Percentiles rank a stretch among this genome's conserved stretches.
These are phyloP conservation scores for Nannochloris sp. DNA, from an alignment of 139 green algal genomes.

Conservation along the genomic window DNA sequence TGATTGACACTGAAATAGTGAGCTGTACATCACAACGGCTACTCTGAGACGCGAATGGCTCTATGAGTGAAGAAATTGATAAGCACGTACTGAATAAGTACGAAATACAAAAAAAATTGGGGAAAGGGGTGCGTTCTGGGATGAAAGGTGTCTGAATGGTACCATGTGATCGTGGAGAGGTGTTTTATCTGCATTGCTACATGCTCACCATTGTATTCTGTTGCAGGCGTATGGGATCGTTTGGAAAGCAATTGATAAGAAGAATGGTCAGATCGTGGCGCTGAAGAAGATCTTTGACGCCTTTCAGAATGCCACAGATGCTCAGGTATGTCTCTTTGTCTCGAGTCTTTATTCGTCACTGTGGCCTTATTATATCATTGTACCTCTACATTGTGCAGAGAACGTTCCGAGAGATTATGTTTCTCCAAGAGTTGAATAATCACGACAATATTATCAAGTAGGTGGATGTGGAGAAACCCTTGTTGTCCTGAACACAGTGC, in stretches of 20 bases:
- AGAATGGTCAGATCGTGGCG: slow-evolving; percentile 70
- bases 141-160: neutral
- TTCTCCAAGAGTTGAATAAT: slow-evolving; percentile 89
- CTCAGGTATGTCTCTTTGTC: slow-evolving; percentile 57
- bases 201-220: neutral
- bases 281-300: slow-evolving; percentile 99
- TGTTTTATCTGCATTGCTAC: no score
- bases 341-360: neutral
- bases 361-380: neutral
- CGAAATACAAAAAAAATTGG: slow-evolving; percentile 86
- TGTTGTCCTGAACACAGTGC: neutral
- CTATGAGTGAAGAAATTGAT: slow-evolving; percentile 87
- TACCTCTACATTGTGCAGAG: slow-evolving; percentile 45
- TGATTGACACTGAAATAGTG: neutral
- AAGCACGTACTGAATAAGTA: slow-evolving; percentile 90
- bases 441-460: slow-evolving; percentile 92
- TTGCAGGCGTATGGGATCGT: slow-evolving; percentile 95
- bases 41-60: neutral
- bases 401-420: slow-evolving; percentile 98
- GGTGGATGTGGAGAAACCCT: slow-evolving; percentile 3
- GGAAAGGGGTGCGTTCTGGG: slow-evolving; percentile 65
- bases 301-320: slow-evolving; percentile 96
- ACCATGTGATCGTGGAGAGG: neutral
- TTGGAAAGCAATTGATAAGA: slow-evolving; percentile 89
- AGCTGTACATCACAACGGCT: neutral